Conservation (phyloP, 176 grass and related monocot species). For the Saccharum spontaneum region DNA sequence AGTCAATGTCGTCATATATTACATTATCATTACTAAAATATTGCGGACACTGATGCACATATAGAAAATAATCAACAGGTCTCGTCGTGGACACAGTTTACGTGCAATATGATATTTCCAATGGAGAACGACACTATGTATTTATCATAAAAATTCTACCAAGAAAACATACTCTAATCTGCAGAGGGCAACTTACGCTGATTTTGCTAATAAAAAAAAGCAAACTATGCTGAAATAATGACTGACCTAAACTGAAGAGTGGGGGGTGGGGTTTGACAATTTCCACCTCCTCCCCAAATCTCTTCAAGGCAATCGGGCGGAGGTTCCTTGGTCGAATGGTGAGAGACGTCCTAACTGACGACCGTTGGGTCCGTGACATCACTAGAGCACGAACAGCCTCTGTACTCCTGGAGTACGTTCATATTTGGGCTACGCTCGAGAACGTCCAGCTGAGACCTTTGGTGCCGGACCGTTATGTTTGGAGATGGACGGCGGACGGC, state of each 20-base stretch:
- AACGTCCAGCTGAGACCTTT: too few relatives aligned
- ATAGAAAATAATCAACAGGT: neutral
- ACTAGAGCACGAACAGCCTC: too few relatives aligned
- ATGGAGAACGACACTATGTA: neutral
- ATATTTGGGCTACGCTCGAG: too few relatives aligned
- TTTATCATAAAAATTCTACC: neutral
- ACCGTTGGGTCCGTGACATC: too few relatives aligned
- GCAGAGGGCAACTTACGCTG: neutral
- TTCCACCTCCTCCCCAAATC: too few relatives aligned
- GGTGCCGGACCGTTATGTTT: too few relatives aligned
- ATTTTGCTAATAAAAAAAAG: neutral
- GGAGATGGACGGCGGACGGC: too few relatives aligned
- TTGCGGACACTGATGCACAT: neutral
- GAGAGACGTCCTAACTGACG: too few relatives aligned
- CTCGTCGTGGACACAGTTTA: neutral
- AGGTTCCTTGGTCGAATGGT: too few relatives aligned
- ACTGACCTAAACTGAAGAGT: neutral
- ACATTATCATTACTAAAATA: neutral
- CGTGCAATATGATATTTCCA: neutral
- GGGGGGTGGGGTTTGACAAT: too few relatives aligned
- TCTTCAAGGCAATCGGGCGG: too few relatives aligned
- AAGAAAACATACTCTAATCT: neutral
- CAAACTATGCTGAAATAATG: neutral
- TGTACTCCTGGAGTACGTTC: too few relatives aligned
- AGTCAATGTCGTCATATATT: neutral